Percentiles rank a stretch among this genome's conserved stretches.
These are phyloP conservation scores for Neurospora sp. DNA, from an alignment of 495 filamentous ascomycete species.

Conservation along the genomic window DNA sequence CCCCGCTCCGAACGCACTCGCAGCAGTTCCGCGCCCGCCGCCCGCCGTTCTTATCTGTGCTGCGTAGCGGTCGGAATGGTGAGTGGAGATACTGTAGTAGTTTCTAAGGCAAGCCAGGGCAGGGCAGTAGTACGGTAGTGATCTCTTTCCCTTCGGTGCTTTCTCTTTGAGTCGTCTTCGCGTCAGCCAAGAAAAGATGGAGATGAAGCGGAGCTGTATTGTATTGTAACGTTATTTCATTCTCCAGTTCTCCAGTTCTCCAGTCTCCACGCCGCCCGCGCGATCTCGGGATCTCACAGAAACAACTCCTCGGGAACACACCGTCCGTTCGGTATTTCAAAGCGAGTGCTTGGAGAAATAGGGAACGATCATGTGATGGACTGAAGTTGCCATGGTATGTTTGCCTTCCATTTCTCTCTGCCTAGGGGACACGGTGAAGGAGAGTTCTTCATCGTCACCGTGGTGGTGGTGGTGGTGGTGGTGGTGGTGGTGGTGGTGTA, in stretches of 20 bases:
- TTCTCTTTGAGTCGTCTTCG: neutral
- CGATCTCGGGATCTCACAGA: neutral
- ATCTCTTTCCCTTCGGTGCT: neutral
- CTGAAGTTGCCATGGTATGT: neutral
- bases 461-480: too few species aligned
- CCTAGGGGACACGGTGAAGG: too few species aligned
- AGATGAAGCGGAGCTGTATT: neutral
- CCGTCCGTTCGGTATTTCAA: too few species aligned
- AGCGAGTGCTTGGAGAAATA: neutral
- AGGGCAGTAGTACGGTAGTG: neutral
- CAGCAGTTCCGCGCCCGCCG: neutral
- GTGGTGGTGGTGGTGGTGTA: neutral
- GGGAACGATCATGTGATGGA: neutral
- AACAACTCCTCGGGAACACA: too few species aligned
- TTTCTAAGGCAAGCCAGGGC: neutral
- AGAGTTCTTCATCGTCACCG: too few species aligned
- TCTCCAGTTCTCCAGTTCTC: neutral
- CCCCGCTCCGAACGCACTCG: neutral
- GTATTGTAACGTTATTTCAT: neutral
- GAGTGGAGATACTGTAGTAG: neutral
- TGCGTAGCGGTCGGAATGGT: neutral
- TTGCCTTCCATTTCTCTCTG: neutral
- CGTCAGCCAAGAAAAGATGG: neutral
- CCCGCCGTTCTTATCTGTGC: neutral
- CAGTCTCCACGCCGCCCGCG: neutral